These are phyloP conservation scores for Skeletonema costatum DNA, from an alignment of 108 stramenopile species.

Conservation along the genomic window DNA sequence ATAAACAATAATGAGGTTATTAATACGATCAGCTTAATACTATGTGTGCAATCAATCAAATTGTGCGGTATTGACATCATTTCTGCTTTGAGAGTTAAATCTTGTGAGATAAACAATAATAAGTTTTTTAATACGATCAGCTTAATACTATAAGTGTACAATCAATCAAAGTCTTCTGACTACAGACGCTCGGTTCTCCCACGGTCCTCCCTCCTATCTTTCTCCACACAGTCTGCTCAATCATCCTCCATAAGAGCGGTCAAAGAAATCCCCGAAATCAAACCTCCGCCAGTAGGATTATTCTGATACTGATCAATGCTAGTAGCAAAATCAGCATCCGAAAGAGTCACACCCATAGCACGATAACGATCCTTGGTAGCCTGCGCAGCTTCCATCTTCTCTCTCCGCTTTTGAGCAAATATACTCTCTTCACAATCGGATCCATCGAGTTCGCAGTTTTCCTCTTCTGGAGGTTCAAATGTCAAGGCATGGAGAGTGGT, in stretches of 20 bases:
- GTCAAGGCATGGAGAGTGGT: slow-evolving; percentile 13
- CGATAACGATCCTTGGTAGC: slow-evolving; percentile 23
- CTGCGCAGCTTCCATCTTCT: slow-evolving; percentile 23
- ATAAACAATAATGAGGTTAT: background rate
- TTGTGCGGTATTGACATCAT: background rate
- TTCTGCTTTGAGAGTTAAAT: background rate
- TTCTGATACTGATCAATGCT: slow-evolving; percentile 45
- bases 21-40: background rate
- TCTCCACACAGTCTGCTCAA: slow-evolving; percentile 1
- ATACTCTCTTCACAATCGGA: slow-evolving; percentile 40
- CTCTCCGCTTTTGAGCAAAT: slow-evolving; percentile 30
- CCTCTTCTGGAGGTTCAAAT: slow-evolving; percentile 26
- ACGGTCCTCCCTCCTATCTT: too few relatives aligned
- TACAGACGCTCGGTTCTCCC: background rate
- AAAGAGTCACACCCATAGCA: slow-evolving; percentile 15
- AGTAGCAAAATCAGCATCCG: slow-evolving; percentile 31
- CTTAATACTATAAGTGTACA: background rate
- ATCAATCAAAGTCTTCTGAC: background rate
- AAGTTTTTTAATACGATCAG: background rate
- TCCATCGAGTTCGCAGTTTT: slow-evolving; percentile 35
- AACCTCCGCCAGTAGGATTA: slow-evolving; percentile 15
- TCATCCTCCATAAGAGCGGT: slow-evolving; percentile 37
- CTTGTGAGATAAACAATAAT: background rate
- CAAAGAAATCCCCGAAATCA: slow-evolving; percentile 33
- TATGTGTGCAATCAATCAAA: background rate